Conservation (phyloP, 768 basidiomycete species). For the Lyophyllum atratum region DNA sequence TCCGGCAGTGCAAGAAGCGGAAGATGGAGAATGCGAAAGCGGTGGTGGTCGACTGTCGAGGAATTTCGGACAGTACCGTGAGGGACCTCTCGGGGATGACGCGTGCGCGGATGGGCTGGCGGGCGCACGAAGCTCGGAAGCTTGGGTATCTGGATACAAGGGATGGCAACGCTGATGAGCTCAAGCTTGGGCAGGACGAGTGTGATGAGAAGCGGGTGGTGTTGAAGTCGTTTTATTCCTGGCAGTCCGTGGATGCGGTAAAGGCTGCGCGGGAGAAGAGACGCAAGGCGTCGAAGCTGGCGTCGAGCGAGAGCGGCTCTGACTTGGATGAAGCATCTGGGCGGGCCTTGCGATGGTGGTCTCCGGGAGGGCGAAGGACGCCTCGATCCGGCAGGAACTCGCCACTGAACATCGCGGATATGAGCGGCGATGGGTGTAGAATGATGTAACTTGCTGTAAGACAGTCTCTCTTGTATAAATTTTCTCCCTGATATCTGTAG, state of each 20-base stretch:
- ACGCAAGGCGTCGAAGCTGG: slow-evolving; percentile 52
- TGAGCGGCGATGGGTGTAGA: slow-evolving; percentile 63
- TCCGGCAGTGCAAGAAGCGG: slow-evolving; percentile 53
- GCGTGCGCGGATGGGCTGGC: slow-evolving; percentile 74
- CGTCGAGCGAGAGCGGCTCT: slow-evolving; percentile 38
- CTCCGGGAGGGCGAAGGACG: slow-evolving; percentile 45
- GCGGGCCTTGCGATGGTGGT: slow-evolving; percentile 51
- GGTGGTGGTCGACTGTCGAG: slow-evolving; percentile 77
- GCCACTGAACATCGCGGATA: slow-evolving; percentile 45
- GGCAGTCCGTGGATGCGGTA: slow-evolving; percentile 85
- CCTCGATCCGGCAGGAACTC: slow-evolving; percentile 47
- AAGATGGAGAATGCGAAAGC: slow-evolving; percentile 52
- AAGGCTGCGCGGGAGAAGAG: slow-evolving; percentile 65
- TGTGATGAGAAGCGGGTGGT: slow-evolving; percentile 74
- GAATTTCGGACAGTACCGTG: slow-evolving; percentile 59
- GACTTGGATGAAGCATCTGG: slow-evolving; percentile 25
- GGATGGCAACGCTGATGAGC: slow-evolving; percentile 62
- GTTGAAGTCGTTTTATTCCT: slow-evolving; percentile 82
- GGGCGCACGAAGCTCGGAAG: slow-evolving; percentile 70
- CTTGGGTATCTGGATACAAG: slow-evolving; percentile 70
- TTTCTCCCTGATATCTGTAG: slow-evolving; percentile 15
- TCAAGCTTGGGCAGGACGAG: slow-evolving; percentile 77
- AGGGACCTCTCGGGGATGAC: slow-evolving; percentile 61
- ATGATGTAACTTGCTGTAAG: slow-evolving; percentile 55
- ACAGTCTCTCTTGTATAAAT: slow-evolving; percentile 11